These are phyloP conservation scores for Picea abies DNA, from an alignment of 83 land plant genomes.

Conservation along the genomic window DNA sequence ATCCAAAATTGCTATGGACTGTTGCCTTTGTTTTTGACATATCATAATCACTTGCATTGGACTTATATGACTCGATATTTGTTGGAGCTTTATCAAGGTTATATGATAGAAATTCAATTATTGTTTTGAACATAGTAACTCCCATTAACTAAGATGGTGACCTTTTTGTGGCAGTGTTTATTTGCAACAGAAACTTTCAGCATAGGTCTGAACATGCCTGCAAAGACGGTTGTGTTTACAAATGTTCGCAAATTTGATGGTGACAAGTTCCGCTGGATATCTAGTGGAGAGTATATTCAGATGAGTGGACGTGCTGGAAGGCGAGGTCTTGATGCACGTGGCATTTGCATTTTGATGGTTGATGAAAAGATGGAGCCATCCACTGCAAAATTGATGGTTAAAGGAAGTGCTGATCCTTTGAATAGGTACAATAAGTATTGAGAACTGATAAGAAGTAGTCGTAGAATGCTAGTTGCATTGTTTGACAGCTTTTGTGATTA, in stretches of 20 bases:
- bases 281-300: conserved; percentile 98
- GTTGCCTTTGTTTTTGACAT: not conserved
- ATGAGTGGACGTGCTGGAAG: conserved; percentile 99
- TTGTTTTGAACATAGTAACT: not conserved
- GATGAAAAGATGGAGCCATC: conserved; percentile 98
- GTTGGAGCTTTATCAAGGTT: not conserved
- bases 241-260: conserved; percentile 99
- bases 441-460: not conserved
- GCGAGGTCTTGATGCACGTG: conserved; percentile 95
- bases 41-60: not conserved
- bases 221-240: conserved; percentile 97
- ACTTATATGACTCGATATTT: not conserved
- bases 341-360: conserved; percentile 96
- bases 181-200: conserved; percentile 99
- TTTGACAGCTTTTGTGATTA: not conserved
- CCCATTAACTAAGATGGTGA: conserved; percentile 1
- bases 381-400: conserved; percentile 92
- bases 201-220: conserved; percentile 99
- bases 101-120: not conserved
- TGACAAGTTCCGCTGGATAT: conserved; percentile 93
- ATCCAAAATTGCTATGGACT: not conserved
- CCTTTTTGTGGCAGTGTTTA: conserved; percentile 68
- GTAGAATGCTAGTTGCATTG: not conserved
- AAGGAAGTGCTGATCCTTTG: conserved; percentile 93
- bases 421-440: conserved; percentile 68